Conservation (phyloP, 73 alveolate species). For the Effrenium voratum region DNA sequence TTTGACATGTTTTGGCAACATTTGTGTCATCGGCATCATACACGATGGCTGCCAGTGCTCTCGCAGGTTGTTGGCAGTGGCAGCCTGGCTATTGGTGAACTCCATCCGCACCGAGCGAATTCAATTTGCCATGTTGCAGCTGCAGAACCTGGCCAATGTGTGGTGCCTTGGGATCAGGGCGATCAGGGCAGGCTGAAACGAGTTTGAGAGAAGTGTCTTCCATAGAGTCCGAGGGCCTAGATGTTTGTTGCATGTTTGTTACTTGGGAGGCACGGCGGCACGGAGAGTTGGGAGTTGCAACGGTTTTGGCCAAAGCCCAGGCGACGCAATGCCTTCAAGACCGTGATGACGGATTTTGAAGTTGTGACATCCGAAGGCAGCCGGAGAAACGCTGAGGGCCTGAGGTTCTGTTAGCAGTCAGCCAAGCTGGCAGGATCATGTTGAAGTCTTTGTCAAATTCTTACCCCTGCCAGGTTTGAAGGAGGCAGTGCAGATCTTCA, state of each 20-base stretch:
- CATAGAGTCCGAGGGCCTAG: no score
- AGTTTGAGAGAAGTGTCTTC: no score
- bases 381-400: no score
- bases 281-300: no score
- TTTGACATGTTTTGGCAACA: background rate
- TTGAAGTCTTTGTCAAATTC: no score
- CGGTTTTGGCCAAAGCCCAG: no score
- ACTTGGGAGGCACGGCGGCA: no score
- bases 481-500: conserved; percentile 81
- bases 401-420: no score
- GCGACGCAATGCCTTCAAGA: conserved; percentile 90
- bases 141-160: conserved; percentile 81
- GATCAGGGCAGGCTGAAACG: no score
- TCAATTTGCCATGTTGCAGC: conserved; percentile 56
- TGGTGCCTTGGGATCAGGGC: background rate
- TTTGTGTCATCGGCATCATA: no score
- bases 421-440: no score
- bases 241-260: no score
- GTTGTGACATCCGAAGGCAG: conserved; percentile 65
- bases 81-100: conserved; percentile 93
- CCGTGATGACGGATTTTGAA: conserved; percentile 68
- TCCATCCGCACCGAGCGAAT: conserved; percentile 73
- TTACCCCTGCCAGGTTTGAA: conserved; percentile 42
- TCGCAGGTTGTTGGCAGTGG: conserved; percentile 74
- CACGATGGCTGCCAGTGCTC: background rate